Conservation (phyloP, 805 yeast species). For the Wickerhamomyces subpelliculosus region DNA sequence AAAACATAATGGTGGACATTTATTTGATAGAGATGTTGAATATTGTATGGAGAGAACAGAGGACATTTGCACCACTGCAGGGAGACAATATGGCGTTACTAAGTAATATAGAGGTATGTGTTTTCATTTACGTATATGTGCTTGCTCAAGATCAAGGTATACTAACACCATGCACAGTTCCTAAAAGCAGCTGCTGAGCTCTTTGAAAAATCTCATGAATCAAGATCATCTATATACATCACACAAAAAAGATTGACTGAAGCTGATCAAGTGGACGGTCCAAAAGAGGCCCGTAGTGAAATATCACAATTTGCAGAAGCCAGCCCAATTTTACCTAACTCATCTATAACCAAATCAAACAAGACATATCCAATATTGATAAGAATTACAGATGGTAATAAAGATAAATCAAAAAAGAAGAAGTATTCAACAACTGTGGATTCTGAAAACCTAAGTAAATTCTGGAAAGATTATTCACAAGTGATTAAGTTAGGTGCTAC, state of each 20-base stretch:
- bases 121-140: background rate
- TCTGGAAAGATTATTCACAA: slow-evolving; percentile 73
- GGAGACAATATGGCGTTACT: slow-evolving; percentile 8
- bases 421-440: slow-evolving; percentile 71
- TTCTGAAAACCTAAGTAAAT: slow-evolving; percentile 51
- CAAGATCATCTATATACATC: slow-evolving; percentile 45
- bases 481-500: slow-evolving; percentile 62
- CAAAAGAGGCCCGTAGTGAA: slow-evolving; percentile 11
- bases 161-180: slow-evolving; percentile 9
- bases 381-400: slow-evolving; percentile 56
- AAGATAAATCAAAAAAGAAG: slow-evolving; percentile 40
- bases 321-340: slow-evolving; percentile 20
- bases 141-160: too few species aligned
- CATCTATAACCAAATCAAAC: slow-evolving; percentile 18
- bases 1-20: too few species aligned
- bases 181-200: slow-evolving; percentile 19
- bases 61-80: background rate
- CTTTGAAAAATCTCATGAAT: slow-evolving; percentile 28
- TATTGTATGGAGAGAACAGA: background rate
- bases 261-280: slow-evolving; percentile 22
- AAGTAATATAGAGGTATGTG: slow-evolving; percentile 16
- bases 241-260: slow-evolving; percentile 49
- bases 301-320: slow-evolving; percentile 15
- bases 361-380: slow-evolving; percentile 55
- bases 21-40: background rate